A percentile compares a stretch with the other conserved stretches of the same genome.
phyloP scores from a whole-genome alignment of 2,329 filamentous ascomycete species.

The Cryphonectria nitschkei region DNA sequence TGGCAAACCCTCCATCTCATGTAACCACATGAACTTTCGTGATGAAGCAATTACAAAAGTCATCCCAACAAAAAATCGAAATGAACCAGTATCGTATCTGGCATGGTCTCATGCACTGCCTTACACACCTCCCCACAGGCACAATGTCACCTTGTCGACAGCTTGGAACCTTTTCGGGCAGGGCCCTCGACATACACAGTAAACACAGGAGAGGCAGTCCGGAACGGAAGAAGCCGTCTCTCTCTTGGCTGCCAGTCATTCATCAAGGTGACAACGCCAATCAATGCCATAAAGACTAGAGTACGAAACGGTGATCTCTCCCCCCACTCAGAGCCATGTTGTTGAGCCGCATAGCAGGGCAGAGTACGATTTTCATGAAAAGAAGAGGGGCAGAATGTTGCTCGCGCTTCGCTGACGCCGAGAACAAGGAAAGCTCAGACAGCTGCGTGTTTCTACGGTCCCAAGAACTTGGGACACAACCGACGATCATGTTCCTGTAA shows the following conservation, averaged over 20 bases:
- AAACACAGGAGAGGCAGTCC: not conserved
- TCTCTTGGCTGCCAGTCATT: not conserved
- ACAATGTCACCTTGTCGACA: not conserved
- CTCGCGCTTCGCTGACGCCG: not conserved
- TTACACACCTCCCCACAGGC: not conserved
- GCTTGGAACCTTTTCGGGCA: not conserved
- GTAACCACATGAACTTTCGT: not conserved
- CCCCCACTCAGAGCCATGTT: not conserved
- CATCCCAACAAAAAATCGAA: not conserved
- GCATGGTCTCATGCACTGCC: not conserved
- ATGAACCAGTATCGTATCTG: not conserved
- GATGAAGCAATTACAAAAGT: not conserved
- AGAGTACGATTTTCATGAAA: not conserved
- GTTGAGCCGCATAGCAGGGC: conserved; percentile 6
- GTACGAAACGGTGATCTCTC: not conserved
- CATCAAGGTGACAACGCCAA: not conserved
- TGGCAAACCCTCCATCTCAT: not conserved
- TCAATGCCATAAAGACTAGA: not conserved
- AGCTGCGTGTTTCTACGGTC: not conserved
- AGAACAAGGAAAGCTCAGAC: not conserved
- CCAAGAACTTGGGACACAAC: conserved; percentile 11
- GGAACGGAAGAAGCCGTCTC: not conserved
- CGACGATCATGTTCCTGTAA: conserved; percentile 14
- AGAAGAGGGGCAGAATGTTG: not conserved
- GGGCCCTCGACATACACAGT: not conserved